Evolutionary conservation across 148 eudicot species (phyloP).

Genomic region (Fagopyrum homotropicum): DNA sequence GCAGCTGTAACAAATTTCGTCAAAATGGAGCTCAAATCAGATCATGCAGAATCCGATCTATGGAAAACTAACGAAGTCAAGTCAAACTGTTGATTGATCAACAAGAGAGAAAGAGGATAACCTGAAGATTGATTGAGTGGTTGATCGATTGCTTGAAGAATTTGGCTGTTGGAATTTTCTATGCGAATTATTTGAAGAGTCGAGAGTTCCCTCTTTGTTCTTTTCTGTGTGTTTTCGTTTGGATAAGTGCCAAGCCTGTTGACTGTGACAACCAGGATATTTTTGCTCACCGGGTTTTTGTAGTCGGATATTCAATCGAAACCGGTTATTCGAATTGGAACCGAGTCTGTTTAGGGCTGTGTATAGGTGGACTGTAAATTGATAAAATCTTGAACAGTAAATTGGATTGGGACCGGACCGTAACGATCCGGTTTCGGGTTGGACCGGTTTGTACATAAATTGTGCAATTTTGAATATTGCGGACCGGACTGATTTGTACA

Average conservation of each 20-base stretch:
- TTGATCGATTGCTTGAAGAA: constrained; percentile 2
- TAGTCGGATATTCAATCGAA: too few relatives aligned
- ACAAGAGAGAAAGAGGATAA: not conserved
- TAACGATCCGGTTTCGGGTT: too few relatives aligned
- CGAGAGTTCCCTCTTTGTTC: not conserved
- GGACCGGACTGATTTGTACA: too few relatives aligned
- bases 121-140: not conserved
- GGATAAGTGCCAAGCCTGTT: not conserved
- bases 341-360: too few relatives aligned
- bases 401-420: too few relatives aligned
- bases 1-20: not conserved
- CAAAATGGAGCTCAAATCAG: not conserved
- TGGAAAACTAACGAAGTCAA: not conserved
- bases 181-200: not conserved
- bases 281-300: too few relatives aligned
- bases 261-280: not conserved
- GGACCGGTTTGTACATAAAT: too few relatives aligned
- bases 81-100: not conserved
- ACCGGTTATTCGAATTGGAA: too few relatives aligned
- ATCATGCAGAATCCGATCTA: not conserved
- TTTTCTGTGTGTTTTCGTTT: not conserved
- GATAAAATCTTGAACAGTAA: too few relatives aligned
- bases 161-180: not conserved
- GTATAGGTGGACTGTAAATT: too few relatives aligned
- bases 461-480: too few relatives aligned